Percentiles rank a stretch among this genome's conserved stretches.
Evolutionary conservation across 345 rosid genomes (phyloP).

Genomic region (Citrus australasica): DNA sequence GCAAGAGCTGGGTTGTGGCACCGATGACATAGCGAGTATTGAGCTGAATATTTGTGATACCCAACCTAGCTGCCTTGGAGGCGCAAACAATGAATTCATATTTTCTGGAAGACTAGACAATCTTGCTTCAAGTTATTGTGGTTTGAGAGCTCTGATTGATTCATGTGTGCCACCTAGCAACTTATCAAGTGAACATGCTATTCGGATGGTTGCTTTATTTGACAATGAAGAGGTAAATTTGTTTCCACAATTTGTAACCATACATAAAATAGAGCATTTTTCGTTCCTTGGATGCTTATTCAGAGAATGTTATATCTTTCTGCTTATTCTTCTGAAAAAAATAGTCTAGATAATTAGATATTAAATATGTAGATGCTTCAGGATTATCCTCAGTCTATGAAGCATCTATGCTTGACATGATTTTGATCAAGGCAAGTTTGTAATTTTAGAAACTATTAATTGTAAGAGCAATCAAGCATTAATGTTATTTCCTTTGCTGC

Average conservation of each 20-base stretch:
- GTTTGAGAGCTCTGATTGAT: slow-evolving; percentile 85
- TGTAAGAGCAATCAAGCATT: background rate
- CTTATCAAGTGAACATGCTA: slow-evolving; percentile 58
- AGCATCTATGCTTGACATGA: background rate
- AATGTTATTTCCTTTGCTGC: background rate
- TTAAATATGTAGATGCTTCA: background rate
- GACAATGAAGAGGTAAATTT: slow-evolving; percentile 90
- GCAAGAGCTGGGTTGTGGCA: slow-evolving; percentile 57
- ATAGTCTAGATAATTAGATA: background rate
- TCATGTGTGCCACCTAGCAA: slow-evolving; percentile 49
- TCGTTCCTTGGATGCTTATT: slow-evolving; percentile 10
- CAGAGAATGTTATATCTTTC: background rate
- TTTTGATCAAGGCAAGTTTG: background rate
- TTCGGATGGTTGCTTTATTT: slow-evolving; percentile 88
- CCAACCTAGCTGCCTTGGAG: slow-evolving; percentile 97
- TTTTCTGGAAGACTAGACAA: slow-evolving; percentile 96
- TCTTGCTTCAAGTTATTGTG: slow-evolving; percentile 91
- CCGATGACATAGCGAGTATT: slow-evolving; percentile 64
- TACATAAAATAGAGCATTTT: background rate
- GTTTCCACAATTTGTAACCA: background rate
- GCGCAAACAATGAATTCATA: slow-evolving; percentile 82
- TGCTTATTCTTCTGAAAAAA: background rate
- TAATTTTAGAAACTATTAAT: background rate
- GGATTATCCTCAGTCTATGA: background rate
- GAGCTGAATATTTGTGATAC: slow-evolving; percentile 96